These are phyloP conservation scores for Isabelozyma gotoi DNA, from an alignment of 805 yeast species.

Conservation along the genomic window DNA sequence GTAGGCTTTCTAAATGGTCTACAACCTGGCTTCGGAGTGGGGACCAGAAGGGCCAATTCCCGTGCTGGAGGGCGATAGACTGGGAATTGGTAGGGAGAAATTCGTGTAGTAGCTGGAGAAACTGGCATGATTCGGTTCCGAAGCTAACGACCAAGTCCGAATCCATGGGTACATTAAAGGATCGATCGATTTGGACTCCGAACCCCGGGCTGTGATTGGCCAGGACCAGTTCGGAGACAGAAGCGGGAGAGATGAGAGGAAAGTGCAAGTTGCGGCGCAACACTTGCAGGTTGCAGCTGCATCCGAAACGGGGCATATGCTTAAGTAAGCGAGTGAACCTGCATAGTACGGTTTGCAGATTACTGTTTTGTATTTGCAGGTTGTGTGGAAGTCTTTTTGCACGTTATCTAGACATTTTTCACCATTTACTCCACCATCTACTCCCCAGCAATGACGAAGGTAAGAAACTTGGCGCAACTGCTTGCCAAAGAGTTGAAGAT, in stretches of 20 bases:
- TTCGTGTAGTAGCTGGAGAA: neutral
- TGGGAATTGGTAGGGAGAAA: neutral
- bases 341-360: no score
- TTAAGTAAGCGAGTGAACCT: no score
- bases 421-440: neutral
- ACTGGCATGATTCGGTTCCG: neutral
- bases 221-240: neutral
- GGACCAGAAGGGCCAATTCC: neutral
- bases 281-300: neutral
- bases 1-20: neutral
- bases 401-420: neutral
- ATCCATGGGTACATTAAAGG: neutral
- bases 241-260: neutral
- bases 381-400: neutral
- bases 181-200: neutral
- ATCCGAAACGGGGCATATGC: no score
- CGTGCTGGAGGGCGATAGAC: neutral
- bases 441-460: neutral
- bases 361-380: no score
- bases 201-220: neutral
- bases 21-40: no score
- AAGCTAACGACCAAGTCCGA: conserved; percentile 1
- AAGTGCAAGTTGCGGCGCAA: neutral
- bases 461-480: neutral
- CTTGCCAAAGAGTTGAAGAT: conserved; percentile 41